phyloP scores from a whole-genome alignment of 225 moss, liverwort and hornwort species.

The Asterella californica region DNA sequence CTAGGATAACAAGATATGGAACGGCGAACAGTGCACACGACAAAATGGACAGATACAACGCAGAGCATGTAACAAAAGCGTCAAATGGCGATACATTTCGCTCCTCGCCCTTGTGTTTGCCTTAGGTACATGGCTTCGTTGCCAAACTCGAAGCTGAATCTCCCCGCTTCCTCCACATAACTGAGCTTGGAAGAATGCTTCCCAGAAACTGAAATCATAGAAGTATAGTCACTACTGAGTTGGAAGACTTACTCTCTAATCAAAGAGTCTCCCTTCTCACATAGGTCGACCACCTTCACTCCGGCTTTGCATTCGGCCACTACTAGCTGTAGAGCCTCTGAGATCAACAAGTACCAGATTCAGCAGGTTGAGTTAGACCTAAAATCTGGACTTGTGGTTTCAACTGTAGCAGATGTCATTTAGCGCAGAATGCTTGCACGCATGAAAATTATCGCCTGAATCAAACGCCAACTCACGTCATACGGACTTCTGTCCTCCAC shows the following conservation, averaged over 20 bases:
- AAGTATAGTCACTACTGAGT: background rate
- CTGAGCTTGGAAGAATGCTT: background rate
- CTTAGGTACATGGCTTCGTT: background rate
- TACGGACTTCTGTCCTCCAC: background rate
- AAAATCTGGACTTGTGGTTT: background rate
- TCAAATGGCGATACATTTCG: background rate
- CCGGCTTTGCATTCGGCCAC: constrained; percentile 77
- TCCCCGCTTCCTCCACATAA: background rate
- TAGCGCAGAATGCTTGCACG: background rate
- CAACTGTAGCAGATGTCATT: background rate
- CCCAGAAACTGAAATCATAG: background rate
- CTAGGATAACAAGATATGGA: too few relatives aligned
- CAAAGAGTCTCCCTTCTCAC: constrained; percentile 88
- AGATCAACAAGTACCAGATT: constrained; percentile 13
- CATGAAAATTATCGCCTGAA: background rate
- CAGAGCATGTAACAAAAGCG: background rate
- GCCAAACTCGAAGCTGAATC: background rate
- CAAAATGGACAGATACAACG: too few relatives aligned
- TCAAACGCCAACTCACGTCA: background rate
- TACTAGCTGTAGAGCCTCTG: constrained; percentile 96
- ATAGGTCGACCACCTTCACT: constrained; percentile 88
- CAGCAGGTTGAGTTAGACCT: background rate
- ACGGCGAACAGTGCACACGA: too few relatives aligned
- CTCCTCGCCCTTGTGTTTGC: background rate
- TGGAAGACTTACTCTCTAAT: constrained; percentile 70